These are phyloP conservation scores for Aspergillus ustus DNA, from an alignment of 2,329 filamentous ascomycete species.

Conservation along the genomic window DNA sequence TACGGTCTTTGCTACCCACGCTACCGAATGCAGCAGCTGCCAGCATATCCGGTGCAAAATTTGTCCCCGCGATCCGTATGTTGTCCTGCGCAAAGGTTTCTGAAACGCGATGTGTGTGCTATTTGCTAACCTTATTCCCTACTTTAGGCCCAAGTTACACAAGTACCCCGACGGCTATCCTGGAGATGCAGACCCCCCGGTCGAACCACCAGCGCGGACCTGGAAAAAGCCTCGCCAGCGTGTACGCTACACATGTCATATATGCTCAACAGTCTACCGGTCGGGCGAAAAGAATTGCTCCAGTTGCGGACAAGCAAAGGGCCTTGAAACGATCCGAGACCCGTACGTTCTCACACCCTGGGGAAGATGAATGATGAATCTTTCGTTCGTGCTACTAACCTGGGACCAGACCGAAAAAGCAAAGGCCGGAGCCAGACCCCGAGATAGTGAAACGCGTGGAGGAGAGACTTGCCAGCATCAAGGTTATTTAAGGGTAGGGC, in stretches of 20 bases:
- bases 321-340: constrained; percentile 46
- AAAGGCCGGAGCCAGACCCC: constrained; percentile 45
- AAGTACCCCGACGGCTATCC: constrained; percentile 53
- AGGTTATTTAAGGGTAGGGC: constrained; percentile 13
- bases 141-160: constrained; percentile 42
- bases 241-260: constrained; percentile 49
- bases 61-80: constrained; percentile 80
- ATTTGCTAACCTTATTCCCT: not conserved
- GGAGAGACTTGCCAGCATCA: constrained; percentile 41
- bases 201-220: constrained; percentile 39
- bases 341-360: constrained; percentile 39
- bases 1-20: constrained; percentile 62
- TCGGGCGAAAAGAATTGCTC: constrained; percentile 39
- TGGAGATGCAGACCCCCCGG: constrained; percentile 46
- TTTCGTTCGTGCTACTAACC: constrained; percentile 15
- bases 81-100: constrained; percentile 29
- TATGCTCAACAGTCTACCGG: constrained; percentile 41
- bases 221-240: constrained; percentile 43
- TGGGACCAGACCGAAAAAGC: constrained; percentile 43
- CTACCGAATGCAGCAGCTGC: constrained; percentile 70
- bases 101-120: not conserved
- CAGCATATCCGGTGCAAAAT: constrained; percentile 76
- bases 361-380: not conserved
- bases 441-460: constrained; percentile 45
- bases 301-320: constrained; percentile 48